Evolutionary conservation across 2,329 filamentous ascomycete species (phyloP).

Genomic region (Eurotiales sp.): DNA sequence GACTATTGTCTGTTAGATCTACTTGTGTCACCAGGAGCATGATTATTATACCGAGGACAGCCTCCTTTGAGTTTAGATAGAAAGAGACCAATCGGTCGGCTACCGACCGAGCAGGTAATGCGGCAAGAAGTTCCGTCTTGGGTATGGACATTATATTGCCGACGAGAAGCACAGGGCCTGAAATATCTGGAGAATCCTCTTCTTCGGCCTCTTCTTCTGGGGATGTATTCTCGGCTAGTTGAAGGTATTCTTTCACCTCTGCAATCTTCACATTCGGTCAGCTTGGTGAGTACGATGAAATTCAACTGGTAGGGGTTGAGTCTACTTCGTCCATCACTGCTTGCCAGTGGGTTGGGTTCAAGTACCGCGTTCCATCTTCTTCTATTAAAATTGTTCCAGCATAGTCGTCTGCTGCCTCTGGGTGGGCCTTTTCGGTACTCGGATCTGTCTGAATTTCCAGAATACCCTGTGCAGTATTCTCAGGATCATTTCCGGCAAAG

Average conservation of each 20-base stretch:
- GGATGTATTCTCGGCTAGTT: background rate
- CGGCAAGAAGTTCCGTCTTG: background rate
- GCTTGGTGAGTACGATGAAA: background rate
- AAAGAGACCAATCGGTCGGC: constrained; percentile 6
- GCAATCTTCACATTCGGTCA: background rate
- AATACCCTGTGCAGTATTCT: background rate
- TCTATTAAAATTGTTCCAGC: background rate
- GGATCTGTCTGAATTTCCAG: background rate
- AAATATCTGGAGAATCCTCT: background rate
- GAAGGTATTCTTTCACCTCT: constrained; percentile 1
- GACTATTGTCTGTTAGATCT: constrained; percentile 8
- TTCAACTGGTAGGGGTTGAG: background rate
- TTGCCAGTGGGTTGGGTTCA: constrained; percentile 5
- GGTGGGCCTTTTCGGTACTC: background rate
- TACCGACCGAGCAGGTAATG: background rate
- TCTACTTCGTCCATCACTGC: constrained; percentile 2
- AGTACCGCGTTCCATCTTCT: constrained; percentile 1
- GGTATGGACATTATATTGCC: background rate
- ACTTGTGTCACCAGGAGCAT: background rate
- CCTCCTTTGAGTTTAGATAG: constrained; percentile 4
- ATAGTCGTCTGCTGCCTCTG: background rate
- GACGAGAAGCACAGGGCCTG: constrained; percentile 1
- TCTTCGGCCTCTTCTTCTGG: constrained; percentile 1
- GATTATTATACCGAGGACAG: background rate
- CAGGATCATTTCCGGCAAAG: background rate